Percentiles rank a stretch among this genome's conserved stretches.
Evolutionary conservation across 2,329 filamentous ascomycete genomes (phyloP).

Genomic region (Colletotrichum eleusines): DNA sequence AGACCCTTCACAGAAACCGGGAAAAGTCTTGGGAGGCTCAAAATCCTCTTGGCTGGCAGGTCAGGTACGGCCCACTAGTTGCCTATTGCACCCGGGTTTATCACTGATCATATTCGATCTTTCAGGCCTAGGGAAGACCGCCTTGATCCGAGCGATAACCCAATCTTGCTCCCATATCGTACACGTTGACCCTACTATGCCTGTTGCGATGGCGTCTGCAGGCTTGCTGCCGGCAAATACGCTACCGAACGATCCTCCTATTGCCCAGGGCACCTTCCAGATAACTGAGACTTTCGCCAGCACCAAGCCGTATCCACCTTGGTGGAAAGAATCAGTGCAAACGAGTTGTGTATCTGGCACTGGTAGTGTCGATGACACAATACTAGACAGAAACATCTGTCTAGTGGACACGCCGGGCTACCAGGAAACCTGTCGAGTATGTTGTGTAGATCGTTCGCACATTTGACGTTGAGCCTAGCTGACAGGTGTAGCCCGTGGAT

Average conservation of each 20-base stretch:
- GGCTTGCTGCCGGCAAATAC: constrained; percentile 19
- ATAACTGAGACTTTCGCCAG: constrained; percentile 81
- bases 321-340: constrained; percentile 87
- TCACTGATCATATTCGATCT: constrained; percentile 37
- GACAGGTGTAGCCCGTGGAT: constrained; percentile 56
- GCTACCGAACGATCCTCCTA: constrained; percentile 7
- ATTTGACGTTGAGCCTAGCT: constrained; percentile 4
- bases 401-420: constrained; percentile 88
- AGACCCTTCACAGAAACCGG: constrained; percentile 91
- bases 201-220: constrained; percentile 24
- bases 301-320: constrained; percentile 86
- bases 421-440: constrained; percentile 64
- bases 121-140: constrained; percentile 86
- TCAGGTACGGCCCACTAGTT: constrained; percentile 64
- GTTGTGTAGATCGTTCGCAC: constrained; percentile 45
- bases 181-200: constrained; percentile 79
- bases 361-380: constrained; percentile 70
- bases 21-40: constrained; percentile 85
- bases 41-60: constrained; percentile 87
- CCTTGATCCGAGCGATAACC: constrained; percentile 87
- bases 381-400: constrained; percentile 91
- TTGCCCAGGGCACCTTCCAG: constrained; percentile 28
- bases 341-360: constrained; percentile 63
- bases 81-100: constrained; percentile 19
- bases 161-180: constrained; percentile 92